Percentiles rank a stretch among this genome's conserved stretches.
Conservation (phyloP, 202 grass and related monocot genomes). For the Carex arenaria region DNA sequence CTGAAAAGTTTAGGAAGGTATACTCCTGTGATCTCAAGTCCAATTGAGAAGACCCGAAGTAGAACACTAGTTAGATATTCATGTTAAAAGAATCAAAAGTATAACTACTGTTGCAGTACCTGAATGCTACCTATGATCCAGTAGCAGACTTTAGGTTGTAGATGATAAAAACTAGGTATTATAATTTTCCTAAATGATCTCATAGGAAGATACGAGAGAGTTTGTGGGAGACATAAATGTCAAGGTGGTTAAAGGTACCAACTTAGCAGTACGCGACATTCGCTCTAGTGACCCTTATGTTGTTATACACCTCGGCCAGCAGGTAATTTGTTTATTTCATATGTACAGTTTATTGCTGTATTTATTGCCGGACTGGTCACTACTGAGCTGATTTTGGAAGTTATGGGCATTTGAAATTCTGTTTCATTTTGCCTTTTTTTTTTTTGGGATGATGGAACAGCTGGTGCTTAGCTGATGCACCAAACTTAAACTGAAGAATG, state of each 20-base stretch:
- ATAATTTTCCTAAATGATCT: constrained; percentile 14
- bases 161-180: neutral
- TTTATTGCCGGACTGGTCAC: neutral
- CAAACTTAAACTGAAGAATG: neutral
- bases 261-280: constrained; percentile 88
- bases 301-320: constrained; percentile 61
- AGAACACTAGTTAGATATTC: neutral
- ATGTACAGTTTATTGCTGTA: neutral
- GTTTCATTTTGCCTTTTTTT: neutral
- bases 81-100: constrained; percentile 7
- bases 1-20: neutral
- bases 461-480: too few species aligned
- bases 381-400: constrained; percentile 15
- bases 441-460: neutral
- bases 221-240: constrained; percentile 82
- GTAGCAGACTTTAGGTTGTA: neutral
- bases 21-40: neutral
- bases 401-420: neutral
- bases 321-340: constrained; percentile 44
- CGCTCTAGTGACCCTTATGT: constrained; percentile 96
- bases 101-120: constrained; percentile 26
- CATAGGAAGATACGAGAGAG: constrained; percentile 74
- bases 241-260: constrained; percentile 72
- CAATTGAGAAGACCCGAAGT: neutral
- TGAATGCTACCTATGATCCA: constrained; percentile 5